A percentile compares a stretch with the other conserved stretches of the same genome.
Conservation (phyloP, 1,284 basidiomycete species). For the Bondarzewia mesenterica region DNA sequence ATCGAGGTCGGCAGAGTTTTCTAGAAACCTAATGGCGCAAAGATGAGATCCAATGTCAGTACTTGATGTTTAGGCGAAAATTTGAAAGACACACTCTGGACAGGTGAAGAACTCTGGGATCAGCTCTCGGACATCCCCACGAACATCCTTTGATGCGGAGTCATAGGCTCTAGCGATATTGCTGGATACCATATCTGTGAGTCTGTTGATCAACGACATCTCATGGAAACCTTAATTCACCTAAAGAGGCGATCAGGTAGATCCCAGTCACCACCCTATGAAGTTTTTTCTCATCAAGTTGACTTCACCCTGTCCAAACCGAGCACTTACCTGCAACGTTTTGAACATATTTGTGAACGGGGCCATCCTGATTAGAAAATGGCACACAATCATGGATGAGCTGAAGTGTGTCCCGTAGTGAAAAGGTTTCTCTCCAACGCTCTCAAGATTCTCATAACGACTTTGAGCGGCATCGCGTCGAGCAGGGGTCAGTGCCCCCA, state of each 20-base stretch:
- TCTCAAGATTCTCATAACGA: constrained; percentile 72
- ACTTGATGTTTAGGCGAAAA: neutral
- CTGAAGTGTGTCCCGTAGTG: constrained; percentile 95
- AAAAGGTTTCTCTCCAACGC: constrained; percentile 82
- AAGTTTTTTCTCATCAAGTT: too few species aligned
- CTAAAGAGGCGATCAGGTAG: constrained; percentile 90
- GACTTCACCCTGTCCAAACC: too few species aligned
- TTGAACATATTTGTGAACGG: constrained; percentile 94
- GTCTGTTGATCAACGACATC: neutral
- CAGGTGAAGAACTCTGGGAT: constrained; percentile 90
- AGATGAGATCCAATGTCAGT: neutral
- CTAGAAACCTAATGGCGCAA: constrained; percentile 62
- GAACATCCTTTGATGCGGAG: constrained; percentile 80
- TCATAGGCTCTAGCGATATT: constrained; percentile 74
- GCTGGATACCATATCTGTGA: constrained; percentile 27
- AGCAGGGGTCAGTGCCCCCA: constrained; percentile 82
- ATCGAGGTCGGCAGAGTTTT: constrained; percentile 68
- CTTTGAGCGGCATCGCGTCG: constrained; percentile 67
- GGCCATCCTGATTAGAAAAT: constrained; percentile 85
- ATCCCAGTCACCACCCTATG: constrained; percentile 94
- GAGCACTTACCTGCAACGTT: constrained; percentile 56
- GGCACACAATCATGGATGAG: constrained; percentile 95
- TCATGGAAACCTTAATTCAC: constrained; percentile 25
- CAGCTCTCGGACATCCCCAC: constrained; percentile 91
- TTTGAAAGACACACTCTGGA: constrained; percentile 44